phyloP scores from a whole-genome alignment of 2,329 filamentous ascomycete species.

The Fusarium piperis region DNA sequence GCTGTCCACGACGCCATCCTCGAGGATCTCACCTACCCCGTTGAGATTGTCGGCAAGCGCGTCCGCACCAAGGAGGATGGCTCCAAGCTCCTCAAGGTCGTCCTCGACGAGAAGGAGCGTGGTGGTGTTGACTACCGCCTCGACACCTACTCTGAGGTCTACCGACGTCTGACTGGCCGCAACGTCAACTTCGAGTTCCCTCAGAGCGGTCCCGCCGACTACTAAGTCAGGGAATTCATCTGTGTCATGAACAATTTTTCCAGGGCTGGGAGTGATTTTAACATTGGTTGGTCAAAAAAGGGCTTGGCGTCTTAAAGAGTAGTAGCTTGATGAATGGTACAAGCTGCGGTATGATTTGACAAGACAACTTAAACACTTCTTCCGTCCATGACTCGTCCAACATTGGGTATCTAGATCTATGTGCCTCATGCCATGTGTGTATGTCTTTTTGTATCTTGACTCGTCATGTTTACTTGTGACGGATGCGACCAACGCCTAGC shows the following conservation, averaged over 20 bases:
- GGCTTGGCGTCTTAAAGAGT: conserved; percentile 61
- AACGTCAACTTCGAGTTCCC: conserved; percentile 99
- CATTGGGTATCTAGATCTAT: conserved; percentile 54
- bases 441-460: conserved; percentile 20
- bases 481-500: conserved; percentile 85
- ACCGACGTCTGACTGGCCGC: conserved; percentile 97
- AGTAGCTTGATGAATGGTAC: conserved; percentile 60
- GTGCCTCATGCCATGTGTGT: conserved; percentile 21
- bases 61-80: conserved; percentile 98
- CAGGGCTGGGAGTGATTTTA: conserved; percentile 48
- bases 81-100: conserved; percentile 97
- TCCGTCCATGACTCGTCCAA: conserved; percentile 41
- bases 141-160: conserved; percentile 99
- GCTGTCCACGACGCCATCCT: conserved; percentile 99
- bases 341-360: conserved; percentile 56
- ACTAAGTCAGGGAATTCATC: conserved; percentile 65
- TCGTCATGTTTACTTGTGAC: conserved; percentile 50
- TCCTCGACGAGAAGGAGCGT: conserved; percentile 99
- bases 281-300: conserved; percentile 52
- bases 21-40: conserved; percentile 96
- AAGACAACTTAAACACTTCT: conserved; percentile 46
- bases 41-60: conserved; percentile 99
- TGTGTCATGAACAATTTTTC: conserved; percentile 30
- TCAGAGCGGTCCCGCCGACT: conserved; percentile 80
- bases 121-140: conserved; percentile 99